A percentile compares a stretch with the other conserved stretches of the same genome.
These are phyloP conservation scores for Aureobasidium sp. DNA, from an alignment of 2,329 filamentous ascomycete species.

Conservation along the genomic window DNA sequence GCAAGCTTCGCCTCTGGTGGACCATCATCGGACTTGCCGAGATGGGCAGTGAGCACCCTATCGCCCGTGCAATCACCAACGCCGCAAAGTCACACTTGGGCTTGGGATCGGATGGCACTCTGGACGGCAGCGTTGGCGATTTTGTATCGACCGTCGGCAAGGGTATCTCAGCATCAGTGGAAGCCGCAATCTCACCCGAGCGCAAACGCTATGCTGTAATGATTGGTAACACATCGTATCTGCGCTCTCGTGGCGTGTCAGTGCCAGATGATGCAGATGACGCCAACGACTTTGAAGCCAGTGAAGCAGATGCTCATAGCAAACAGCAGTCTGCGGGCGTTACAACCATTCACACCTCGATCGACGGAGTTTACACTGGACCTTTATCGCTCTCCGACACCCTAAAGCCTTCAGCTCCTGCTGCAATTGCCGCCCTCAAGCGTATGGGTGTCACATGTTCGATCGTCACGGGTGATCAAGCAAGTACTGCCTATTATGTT, in stretches of 20 bases:
- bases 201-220: conserved; percentile 69
- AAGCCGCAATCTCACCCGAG: conserved; percentile 63
- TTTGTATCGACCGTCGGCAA: conserved; percentile 79
- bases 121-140: conserved; percentile 78
- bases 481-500: conserved; percentile 74
- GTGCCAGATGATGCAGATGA: conserved; percentile 57
- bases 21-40: conserved; percentile 91
- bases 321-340: conserved; percentile 53
- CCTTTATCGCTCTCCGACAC: conserved; percentile 80
- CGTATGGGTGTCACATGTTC: conserved; percentile 80
- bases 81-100: conserved; percentile 71
- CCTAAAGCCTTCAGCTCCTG: conserved; percentile 79
- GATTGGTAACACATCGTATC: conserved; percentile 73
- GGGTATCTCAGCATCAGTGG: conserved; percentile 74
- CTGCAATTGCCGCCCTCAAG: conserved; percentile 72
- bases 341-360: conserved; percentile 85
- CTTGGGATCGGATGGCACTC: conserved; percentile 61
- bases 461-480: conserved; percentile 90
- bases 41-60: conserved; percentile 90
- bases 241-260: conserved; percentile 62
- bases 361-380: conserved; percentile 74
- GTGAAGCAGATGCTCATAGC: conserved; percentile 20
- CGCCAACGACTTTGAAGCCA: conserved; percentile 22
- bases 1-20: conserved; percentile 80
- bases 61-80: conserved; percentile 77